Evolutionary conservation across 1,139 yeast species (phyloP), one percentile per base, ranked within the genome.

Genomic region (Hyphopichia burtonii): DNA sequence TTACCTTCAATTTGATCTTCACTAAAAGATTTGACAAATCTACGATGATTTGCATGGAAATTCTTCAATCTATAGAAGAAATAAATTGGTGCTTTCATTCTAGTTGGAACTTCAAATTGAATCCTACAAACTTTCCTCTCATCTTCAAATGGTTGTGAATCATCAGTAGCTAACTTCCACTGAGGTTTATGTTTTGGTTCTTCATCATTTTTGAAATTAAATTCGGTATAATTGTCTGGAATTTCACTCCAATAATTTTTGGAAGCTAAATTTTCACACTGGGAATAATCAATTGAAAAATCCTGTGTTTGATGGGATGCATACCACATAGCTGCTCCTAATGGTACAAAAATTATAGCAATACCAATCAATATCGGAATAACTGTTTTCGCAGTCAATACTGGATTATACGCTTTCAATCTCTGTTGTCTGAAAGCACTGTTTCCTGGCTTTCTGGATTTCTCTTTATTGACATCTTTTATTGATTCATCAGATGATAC

Each of bases 41-140:
- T 82, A 61, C 99, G 84, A 65, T 93, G 99, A 66, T 93, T 93
- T 42, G 95, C 95, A 63, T 86, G 81, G 63, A 93, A 93, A 52
- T 86, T 83, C 47, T 90, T 83, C 52, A 93, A 66, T 53, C 88
- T 76, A 72, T 93, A 93, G 62, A 84, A 89, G 50, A 89, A 65
- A 56, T 78, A 89, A 33, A 91, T 79, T 3, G 96, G 94, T 2
- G 85, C 82, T 36, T 83, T 82, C 61, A 93, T 71, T 36, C 78
- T 80, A 40, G 79, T 70, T 19, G 96, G 94, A n/a, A 87, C 75
- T 41, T 81, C 76, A 59, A 93, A 91, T 62, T 87, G 89, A 42
- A 93, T 64, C 44, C 77, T 71, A 61, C 98, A 91, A n/a, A 83
- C 78, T 34, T 73, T 74, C 47, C 74, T 66, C 53, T 83, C 87